These are phyloP conservation scores for Colletotrichum paranaense DNA, from an alignment of 2,329 filamentous ascomycete species.

Conservation along the genomic window DNA sequence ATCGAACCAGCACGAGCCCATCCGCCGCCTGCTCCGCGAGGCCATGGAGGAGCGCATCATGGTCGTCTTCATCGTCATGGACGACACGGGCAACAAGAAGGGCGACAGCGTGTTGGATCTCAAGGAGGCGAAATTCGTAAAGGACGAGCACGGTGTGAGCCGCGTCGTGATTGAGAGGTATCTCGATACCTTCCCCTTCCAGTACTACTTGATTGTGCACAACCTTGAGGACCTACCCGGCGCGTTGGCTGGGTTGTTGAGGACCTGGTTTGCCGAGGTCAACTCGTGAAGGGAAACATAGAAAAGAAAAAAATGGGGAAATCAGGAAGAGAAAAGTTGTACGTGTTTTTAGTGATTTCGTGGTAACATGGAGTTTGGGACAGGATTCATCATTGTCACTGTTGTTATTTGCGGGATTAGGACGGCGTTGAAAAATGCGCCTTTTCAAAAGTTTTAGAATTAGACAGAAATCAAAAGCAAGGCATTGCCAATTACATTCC, in stretches of 20 bases:
- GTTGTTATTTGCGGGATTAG: not conserved
- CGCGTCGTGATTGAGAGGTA: slow-evolving; percentile 89
- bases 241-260: slow-evolving; percentile 86
- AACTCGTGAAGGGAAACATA: slow-evolving; percentile 49
- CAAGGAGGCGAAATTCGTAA: slow-evolving; percentile 85
- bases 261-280: slow-evolving; percentile 93
- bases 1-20: slow-evolving; percentile 80
- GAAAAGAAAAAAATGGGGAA: not conserved
- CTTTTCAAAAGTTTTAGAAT: not conserved
- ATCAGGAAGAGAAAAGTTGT: not conserved
- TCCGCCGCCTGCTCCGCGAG: slow-evolving; percentile 84
- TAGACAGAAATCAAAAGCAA: not conserved
- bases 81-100: slow-evolving; percentile 63
- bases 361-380: not conserved
- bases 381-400: not conserved
- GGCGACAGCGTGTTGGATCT: slow-evolving; percentile 85
- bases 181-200: slow-evolving; percentile 95
- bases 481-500: not conserved
- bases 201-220: slow-evolving; percentile 95
- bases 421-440: not conserved
- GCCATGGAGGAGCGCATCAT: slow-evolving; percentile 95
- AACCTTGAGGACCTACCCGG: slow-evolving; percentile 91
- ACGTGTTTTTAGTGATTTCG: not conserved
- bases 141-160: slow-evolving; percentile 69
- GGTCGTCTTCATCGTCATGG: slow-evolving; percentile 98